Evolutionary conservation across 805 yeast species (phyloP), one percentile per base, ranked within the genome.

Genomic region (Millerozyma acaciae): DNA sequence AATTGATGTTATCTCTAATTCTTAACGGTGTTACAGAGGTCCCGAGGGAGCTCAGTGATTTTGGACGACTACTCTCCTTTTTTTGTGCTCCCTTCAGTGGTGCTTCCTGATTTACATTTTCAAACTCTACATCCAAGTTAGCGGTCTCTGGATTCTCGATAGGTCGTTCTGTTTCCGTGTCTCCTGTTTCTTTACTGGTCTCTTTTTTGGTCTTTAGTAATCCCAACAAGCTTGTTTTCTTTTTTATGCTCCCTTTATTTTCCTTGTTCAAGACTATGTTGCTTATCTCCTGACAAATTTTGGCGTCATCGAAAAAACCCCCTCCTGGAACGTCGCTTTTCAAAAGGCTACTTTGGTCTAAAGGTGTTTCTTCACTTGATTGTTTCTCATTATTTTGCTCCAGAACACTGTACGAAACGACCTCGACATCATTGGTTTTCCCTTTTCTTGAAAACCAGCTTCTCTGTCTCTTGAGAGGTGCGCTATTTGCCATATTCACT

Each of bases 1-100:
- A 24, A 16, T 20, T 37, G 9, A 47, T 8, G 27, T 36, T 47
- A 8, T 45, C 50, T 27, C 52, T 43, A 21, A 47, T 40, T 32
- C 33, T 45, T 16, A 47, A 40, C 1, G 47, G 50, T 8, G 43
- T 35, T 15, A 30, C 36, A 33, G 44, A 27, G 16, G 26, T n/a
- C 28, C 46, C 30, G 3, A 28, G 12, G 30, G 34, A 19, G 8
- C 29, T 25, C 35, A 28, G 14, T 33, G 44, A 32, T 32, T 28
- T 21, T 17, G 35, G 23, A 35, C 42, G 5, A 14, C 18, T 16
- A n/a, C 13, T 15, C 13, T 23, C 13, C 12, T 23, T 23, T n/a
- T 23, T n/a, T 7, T 7, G 15, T 7, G 16, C 19, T 21, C 16
- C n/a, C 9, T 33, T 23, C 6, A n/a, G n/a, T 9, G 25, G 6